phyloP scores from a whole-genome alignment of 441 rosid genomes.

The Brassica balearica region DNA sequence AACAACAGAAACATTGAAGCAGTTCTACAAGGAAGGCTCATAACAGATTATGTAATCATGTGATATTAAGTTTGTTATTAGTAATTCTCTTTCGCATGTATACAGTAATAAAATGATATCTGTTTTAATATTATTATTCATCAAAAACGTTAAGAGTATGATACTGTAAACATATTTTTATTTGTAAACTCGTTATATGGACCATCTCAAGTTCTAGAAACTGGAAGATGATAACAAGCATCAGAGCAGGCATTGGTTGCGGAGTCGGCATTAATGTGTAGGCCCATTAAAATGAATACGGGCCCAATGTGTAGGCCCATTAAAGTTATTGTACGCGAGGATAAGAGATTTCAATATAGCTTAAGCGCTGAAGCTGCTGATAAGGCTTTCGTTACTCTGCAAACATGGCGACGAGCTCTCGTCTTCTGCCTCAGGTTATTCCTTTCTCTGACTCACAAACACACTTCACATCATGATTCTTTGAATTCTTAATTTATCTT shows the following conservation, averaged over 20 bases:
- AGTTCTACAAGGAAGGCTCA: background rate
- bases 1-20: no score
- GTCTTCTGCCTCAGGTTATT: constrained; percentile 71
- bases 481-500: background rate
- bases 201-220: background rate
- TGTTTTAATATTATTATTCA: background rate
- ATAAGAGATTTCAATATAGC: constrained; percentile 6
- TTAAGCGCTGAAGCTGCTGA: constrained; percentile 30
- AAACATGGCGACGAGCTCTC: constrained; percentile 57
- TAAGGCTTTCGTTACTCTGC: constrained; percentile 30
- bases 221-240: background rate
- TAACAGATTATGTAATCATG: background rate
- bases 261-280: background rate
- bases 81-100: background rate
- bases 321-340: background rate
- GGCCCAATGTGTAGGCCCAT: background rate
- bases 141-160: background rate
- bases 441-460: background rate
- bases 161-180: background rate
- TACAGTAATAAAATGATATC: background rate
- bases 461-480: background rate
- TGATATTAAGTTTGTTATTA: background rate
- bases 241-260: background rate
- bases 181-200: background rate
- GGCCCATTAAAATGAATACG: constrained; percentile 3